Evolutionary conservation across 192 early-diverging fungal genomes (phyloP).

Genomic region (Gigaspora rosea): DNA sequence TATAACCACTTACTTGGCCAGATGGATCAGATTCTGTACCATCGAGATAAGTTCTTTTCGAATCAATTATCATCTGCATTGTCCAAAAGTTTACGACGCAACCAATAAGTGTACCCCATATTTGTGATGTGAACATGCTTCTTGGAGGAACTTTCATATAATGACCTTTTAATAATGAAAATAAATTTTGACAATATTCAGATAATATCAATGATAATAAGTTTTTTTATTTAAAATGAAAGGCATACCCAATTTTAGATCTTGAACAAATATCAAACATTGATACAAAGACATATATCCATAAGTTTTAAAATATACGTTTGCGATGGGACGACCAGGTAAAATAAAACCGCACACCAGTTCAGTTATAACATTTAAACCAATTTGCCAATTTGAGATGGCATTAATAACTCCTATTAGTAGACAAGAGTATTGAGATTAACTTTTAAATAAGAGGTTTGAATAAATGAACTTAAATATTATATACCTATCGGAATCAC

Average conservation of each 20-base stretch:
- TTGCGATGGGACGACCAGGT: constrained; percentile 59
- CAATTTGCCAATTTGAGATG: constrained; percentile 51
- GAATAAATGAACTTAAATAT: not conserved
- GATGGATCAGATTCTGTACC: constrained; percentile 1
- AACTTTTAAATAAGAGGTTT: not conserved
- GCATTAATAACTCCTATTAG: constrained; percentile 47
- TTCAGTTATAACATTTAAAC: constrained; percentile 63
- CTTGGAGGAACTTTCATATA: constrained; percentile 74
- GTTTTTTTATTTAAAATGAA: no score
- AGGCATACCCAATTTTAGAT: constrained; percentile 66
- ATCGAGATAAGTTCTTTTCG: constrained; percentile 17
- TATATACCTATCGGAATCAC: constrained; percentile 53
- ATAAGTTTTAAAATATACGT: no score
- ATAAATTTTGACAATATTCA: not conserved
- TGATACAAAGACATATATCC: constrained; percentile 67
- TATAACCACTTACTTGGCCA: not conserved
- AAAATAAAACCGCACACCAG: constrained; percentile 53
- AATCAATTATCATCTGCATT: constrained; percentile 23
- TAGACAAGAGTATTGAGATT: not conserved
- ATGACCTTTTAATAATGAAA: not conserved
- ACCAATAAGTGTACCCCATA: constrained; percentile 53
- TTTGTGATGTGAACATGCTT: constrained; percentile 63
- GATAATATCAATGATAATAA: not conserved
- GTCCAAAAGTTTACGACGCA: constrained; percentile 41
- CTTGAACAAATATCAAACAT: constrained; percentile 66